phyloP scores from a whole-genome alignment of 495 filamentous ascomycete genomes.

The Podospora appendiculata region DNA sequence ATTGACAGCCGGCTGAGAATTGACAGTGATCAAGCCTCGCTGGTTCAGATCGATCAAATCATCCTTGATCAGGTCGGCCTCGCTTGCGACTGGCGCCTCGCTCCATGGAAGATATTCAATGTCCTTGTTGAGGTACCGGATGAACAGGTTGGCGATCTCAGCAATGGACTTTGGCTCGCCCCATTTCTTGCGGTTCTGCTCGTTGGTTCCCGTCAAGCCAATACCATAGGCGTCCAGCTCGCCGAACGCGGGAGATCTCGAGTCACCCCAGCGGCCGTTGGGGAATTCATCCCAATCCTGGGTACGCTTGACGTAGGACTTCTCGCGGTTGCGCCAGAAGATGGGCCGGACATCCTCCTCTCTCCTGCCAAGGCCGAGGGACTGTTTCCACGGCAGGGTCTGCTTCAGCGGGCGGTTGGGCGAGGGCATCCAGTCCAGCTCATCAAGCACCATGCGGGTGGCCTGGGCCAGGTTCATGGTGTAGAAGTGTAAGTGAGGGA shows the following conservation, averaged over 20 bases:
- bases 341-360: conserved; percentile 96
- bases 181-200: conserved; percentile 94
- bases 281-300: conserved; percentile 99
- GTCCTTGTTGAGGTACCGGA: conserved; percentile 71
- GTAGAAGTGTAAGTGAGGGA: conserved; percentile 93
- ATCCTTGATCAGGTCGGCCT: conserved; percentile 69
- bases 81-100: conserved; percentile 73
- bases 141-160: conserved; percentile 77
- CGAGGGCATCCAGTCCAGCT: conserved; percentile 72
- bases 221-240: conserved; percentile 95
- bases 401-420: conserved; percentile 69
- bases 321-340: conserved; percentile 97
- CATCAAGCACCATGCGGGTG: conserved; percentile 87
- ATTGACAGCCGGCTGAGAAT: conserved; percentile 93
- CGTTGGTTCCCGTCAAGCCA: conserved; percentile 92
- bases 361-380: conserved; percentile 76
- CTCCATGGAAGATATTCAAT: conserved; percentile 90
- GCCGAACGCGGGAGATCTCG: conserved; percentile 92
- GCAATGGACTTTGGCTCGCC: conserved; percentile 71
- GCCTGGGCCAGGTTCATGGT: conserved; percentile 98
- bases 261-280: conserved; percentile 98
- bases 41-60: conserved; percentile 74
- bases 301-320: conserved; percentile 88
- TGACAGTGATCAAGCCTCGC: conserved; percentile 88
- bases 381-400: conserved; percentile 89